Evolutionary conservation across 225 moss, liverwort and hornwort genomes (phyloP).

Genomic region (Lunularia cruciata): DNA sequence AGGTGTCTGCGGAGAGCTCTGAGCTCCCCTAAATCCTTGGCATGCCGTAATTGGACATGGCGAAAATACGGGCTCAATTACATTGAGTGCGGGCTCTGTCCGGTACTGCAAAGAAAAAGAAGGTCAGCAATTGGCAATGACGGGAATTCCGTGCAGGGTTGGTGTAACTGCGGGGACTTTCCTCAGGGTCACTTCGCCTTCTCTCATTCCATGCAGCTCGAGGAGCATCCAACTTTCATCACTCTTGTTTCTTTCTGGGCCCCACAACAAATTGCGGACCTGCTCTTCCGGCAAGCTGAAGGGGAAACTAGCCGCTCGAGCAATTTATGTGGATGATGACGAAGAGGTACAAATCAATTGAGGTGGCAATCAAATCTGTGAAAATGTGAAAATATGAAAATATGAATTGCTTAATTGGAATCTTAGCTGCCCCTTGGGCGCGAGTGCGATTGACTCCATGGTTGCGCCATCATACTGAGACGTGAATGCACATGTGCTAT

Average conservation of each 20-base stretch:
- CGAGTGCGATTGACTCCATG: neutral
- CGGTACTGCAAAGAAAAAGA: too few relatives aligned
- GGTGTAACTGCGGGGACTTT: neutral
- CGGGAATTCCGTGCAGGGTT: neutral
- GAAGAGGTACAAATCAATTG: constrained; percentile 49
- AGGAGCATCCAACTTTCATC: neutral
- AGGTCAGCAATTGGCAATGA: constrained; percentile 6
- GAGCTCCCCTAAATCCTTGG: too few relatives aligned
- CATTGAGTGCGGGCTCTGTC: too few relatives aligned
- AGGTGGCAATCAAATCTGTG: neutral
- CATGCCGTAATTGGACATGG: too few relatives aligned
- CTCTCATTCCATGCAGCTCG: constrained; percentile 1
- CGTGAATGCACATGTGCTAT: too few relatives aligned
- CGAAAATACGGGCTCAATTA: too few relatives aligned
- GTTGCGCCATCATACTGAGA: too few relatives aligned
- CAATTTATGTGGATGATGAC: constrained; percentile 68
- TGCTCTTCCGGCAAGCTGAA: neutral
- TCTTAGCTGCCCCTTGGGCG: neutral
- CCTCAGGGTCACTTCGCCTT: neutral
- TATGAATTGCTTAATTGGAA: neutral
- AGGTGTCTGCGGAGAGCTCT: too few relatives aligned
- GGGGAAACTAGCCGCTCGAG: neutral
- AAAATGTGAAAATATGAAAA: neutral
- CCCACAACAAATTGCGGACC: neutral
- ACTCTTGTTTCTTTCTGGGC: neutral